Conservation (phyloP, 805 yeast genomes). For the Starmerella apicola region DNA sequence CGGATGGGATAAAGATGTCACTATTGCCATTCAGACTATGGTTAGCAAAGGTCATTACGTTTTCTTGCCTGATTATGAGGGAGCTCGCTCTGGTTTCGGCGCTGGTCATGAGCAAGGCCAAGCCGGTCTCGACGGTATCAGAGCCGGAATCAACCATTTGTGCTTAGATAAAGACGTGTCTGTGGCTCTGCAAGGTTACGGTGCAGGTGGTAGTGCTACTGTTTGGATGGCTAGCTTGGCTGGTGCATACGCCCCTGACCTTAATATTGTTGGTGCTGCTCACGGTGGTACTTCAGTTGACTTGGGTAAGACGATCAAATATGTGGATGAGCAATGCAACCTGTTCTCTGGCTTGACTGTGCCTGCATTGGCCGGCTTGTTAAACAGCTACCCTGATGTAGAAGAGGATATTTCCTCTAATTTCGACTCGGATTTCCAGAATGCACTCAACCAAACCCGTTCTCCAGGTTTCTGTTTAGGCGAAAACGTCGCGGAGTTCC, state of each 20-base stretch:
- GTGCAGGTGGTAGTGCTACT: slow-evolving; percentile 17
- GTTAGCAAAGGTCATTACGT: slow-evolving; percentile 12
- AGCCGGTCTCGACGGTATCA: slow-evolving; percentile 21
- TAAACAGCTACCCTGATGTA: slow-evolving; percentile 16
- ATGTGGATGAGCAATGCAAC: not conserved
- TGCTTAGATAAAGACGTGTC: not conserved
- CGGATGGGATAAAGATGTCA: too few relatives aligned
- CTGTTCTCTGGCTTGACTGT: slow-evolving; percentile 11
- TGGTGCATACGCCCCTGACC: slow-evolving; percentile 22
- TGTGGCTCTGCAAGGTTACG: slow-evolving; percentile 9
- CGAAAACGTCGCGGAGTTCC: not conserved
- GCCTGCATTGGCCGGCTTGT: slow-evolving; percentile 12
- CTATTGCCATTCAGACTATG: slow-evolving; percentile 5
- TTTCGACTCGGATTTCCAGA: not conserved
- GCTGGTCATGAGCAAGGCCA: slow-evolving; percentile 23
- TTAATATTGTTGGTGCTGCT: slow-evolving; percentile 22
- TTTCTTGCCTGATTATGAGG: slow-evolving; percentile 24
- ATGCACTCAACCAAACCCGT: not conserved
- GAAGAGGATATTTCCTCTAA: slow-evolving; percentile 4
- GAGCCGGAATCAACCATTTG: slow-evolving; percentile 12
- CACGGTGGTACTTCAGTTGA: not conserved
- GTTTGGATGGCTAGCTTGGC: slow-evolving; percentile 25
- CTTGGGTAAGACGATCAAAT: not conserved
- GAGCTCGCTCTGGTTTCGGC: slow-evolving; percentile 24
- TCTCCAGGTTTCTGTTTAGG: not conserved